Percentiles rank a stretch among this genome's conserved stretches.
Evolutionary conservation across 305 asterid species (phyloP).

Genomic region (Fraxinus baroniana): DNA sequence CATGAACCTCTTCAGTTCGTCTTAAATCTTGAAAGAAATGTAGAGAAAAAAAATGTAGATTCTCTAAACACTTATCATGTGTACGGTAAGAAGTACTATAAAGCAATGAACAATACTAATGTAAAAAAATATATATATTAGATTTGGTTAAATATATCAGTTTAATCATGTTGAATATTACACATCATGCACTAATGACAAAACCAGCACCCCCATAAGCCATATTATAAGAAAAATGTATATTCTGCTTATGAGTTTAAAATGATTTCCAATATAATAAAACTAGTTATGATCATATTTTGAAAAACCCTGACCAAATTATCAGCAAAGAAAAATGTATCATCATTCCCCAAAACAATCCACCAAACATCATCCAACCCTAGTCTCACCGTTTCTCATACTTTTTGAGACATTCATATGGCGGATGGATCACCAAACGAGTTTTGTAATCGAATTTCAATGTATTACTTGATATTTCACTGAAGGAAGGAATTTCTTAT

Average conservation of each 20-base stretch:
- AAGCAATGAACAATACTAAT: too few relatives aligned
- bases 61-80: too few relatives aligned
- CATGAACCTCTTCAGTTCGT: background rate
- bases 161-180: too few relatives aligned
- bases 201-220: slow-evolving; percentile 97
- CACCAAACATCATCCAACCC: slow-evolving; percentile 41
- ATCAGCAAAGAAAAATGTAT: slow-evolving; percentile 75
- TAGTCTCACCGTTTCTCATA: background rate
- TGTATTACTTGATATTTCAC: background rate
- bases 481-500: background rate
- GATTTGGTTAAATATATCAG: too few relatives aligned
- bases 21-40: background rate
- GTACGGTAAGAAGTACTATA: too few relatives aligned
- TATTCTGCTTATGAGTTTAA: slow-evolving; percentile 82
- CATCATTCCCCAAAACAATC: slow-evolving; percentile 97
- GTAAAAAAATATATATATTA: too few relatives aligned
- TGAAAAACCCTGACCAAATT: slow-evolving; percentile 70
- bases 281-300: slow-evolving; percentile 72
- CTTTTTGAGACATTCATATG: background rate
- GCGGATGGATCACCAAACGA: background rate
- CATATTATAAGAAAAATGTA: slow-evolving; percentile 75
- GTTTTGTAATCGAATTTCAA: background rate
- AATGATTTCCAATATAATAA: slow-evolving; percentile 87
- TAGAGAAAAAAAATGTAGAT: too few relatives aligned
- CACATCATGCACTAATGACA: slow-evolving; percentile 32